A percentile compares a stretch with the other conserved stretches of the same genome.
These are phyloP conservation scores for Penicillium hesseltinei DNA, from an alignment of 2,329 filamentous ascomycete species.

Conservation along the genomic window DNA sequence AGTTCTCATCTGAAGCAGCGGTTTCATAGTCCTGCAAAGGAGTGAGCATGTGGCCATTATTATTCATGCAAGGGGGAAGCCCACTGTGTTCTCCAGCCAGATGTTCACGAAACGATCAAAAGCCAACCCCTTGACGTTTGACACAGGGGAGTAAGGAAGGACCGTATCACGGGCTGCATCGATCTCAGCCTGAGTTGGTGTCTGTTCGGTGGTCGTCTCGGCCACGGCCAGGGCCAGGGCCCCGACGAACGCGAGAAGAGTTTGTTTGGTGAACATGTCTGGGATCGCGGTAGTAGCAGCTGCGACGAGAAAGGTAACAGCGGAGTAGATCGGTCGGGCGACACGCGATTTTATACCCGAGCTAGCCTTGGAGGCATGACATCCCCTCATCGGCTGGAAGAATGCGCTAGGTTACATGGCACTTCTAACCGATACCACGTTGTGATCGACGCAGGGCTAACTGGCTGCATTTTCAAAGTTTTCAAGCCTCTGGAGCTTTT, in stretches of 20 bases:
- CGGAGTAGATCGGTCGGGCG: constrained; percentile 5
- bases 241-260: constrained; percentile 37
- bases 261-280: constrained; percentile 53
- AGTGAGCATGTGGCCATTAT: constrained; percentile 37
- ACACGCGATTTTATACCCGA: constrained; percentile 22
- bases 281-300: not conserved
- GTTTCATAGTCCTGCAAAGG: constrained; percentile 57
- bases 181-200: constrained; percentile 31
- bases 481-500: not conserved
- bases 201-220: constrained; percentile 26
- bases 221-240: constrained; percentile 27
- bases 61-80: constrained; percentile 35
- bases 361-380: not conserved
- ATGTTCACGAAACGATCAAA: constrained; percentile 72
- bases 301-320: constrained; percentile 7
- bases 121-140: constrained; percentile 65
- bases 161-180: constrained; percentile 53
- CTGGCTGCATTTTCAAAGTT: constrained; percentile 12
- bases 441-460: constrained; percentile 12
- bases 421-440: constrained; percentile 14
- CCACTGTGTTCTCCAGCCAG: constrained; percentile 72
- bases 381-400: not conserved
- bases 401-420: not conserved
- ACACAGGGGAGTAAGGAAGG: constrained; percentile 61
- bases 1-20: constrained; percentile 56